Conservation (phyloP, 1,139 yeast genomes). For the Debaryomyces fabryi region DNA sequence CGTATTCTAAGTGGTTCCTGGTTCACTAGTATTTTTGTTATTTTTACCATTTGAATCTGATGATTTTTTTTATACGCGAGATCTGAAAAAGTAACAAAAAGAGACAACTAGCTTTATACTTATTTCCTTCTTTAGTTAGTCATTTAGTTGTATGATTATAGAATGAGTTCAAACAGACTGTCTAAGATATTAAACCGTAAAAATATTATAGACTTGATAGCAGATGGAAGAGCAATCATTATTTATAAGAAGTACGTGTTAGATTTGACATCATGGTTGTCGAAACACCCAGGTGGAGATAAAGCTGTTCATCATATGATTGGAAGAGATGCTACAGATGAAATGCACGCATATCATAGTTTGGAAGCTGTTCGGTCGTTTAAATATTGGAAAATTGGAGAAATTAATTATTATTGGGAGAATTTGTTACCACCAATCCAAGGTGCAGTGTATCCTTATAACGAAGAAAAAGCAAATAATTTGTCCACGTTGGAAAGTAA, state of each 20-base stretch:
- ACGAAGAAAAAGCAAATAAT: not conserved
- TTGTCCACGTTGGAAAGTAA: constrained; percentile 18
- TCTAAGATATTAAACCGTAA: constrained; percentile 16
- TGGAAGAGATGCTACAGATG: constrained; percentile 90
- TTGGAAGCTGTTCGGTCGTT: constrained; percentile 57
- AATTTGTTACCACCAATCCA: constrained; percentile 87
- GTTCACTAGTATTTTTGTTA: not conserved
- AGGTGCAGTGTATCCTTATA: constrained; percentile 58
- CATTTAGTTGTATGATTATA: not conserved
- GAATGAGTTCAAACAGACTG: not conserved
- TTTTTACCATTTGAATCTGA: not conserved
- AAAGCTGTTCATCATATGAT: constrained; percentile 81
- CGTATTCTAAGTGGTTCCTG: not conserved
- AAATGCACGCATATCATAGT: constrained; percentile 81
- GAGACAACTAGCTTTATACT: not conserved
- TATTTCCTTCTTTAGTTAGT: not conserved
- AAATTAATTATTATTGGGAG: constrained; percentile 63
- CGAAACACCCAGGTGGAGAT: constrained; percentile 86
- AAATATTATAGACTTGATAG: constrained; percentile 50
- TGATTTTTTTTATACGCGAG: constrained; percentile 1
- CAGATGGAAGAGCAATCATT: constrained; percentile 69
- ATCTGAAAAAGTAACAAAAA: not conserved
- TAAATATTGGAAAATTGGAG: constrained; percentile 62
- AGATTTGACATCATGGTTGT: constrained; percentile 70
- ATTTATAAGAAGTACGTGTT: constrained; percentile 65